These are phyloP conservation scores for Phylloporus scabripes DNA, from an alignment of 768 basidiomycete genomes.

Conservation along the genomic window DNA sequence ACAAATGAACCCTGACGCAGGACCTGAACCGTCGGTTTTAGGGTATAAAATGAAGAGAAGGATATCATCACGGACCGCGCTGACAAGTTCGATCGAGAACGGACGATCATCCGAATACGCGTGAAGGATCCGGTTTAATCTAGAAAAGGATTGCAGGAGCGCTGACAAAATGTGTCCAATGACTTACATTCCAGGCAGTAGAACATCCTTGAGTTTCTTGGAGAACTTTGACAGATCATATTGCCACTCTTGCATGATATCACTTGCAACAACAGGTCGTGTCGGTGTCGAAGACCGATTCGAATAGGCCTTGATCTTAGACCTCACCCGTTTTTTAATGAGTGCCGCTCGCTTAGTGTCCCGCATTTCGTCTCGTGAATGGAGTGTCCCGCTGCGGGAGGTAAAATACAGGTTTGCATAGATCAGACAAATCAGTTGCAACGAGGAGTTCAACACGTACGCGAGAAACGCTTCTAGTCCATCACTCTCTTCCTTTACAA, in stretches of 20 bases:
- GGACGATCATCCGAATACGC: conserved; percentile 47
- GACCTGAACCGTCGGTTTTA: conserved; percentile 30
- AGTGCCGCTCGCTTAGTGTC: conserved; percentile 20
- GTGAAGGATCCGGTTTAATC: conserved; percentile 35
- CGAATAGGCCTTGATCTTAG: background rate
- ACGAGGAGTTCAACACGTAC: conserved; percentile 12
- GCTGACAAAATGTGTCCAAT: background rate
- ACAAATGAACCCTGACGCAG: conserved; percentile 53
- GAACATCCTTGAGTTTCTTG: background rate
- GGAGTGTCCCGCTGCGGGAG: conserved; percentile 29
- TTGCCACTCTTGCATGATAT: conserved; percentile 8
- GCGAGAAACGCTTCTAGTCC: conserved; percentile 24
- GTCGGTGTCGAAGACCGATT: background rate
- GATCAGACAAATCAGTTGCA: background rate
- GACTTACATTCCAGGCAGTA: conserved; percentile 18
- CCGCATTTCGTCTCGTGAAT: conserved; percentile 16
- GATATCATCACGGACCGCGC: conserved; percentile 37
- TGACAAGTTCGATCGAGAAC: conserved; percentile 51
- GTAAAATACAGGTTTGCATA: background rate
- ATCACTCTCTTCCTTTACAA: conserved; percentile 16
- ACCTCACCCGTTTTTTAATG: conserved; percentile 17
- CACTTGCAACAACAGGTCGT: background rate
- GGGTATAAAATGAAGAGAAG: background rate
- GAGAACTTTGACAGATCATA: conserved; percentile 9
- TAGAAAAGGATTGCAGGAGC: conserved; percentile 6